phyloP scores from a whole-genome alignment of 1,284 basidiomycete species.

The Rhodotorula sp. region DNA sequence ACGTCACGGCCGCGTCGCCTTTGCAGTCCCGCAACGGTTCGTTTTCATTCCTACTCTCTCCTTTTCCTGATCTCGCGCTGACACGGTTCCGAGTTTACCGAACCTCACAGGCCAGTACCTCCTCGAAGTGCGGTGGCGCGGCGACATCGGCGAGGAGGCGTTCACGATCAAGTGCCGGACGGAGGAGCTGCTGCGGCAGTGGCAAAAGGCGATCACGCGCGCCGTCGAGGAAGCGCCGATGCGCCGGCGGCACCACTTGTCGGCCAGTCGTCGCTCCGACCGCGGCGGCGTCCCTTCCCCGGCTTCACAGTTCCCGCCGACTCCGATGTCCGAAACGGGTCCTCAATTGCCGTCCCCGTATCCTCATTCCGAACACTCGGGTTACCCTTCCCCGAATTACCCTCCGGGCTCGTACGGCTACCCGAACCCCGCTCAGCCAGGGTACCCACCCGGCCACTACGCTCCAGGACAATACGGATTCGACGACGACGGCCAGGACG shows the following conservation, averaged over 20 bases:
- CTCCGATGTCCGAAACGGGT: constrained; percentile 42
- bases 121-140: constrained; percentile 87
- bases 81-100: background rate
- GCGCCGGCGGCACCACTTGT: constrained; percentile 52
- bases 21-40: constrained; percentile 71
- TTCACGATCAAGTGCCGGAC: constrained; percentile 90
- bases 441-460: constrained; percentile 19
- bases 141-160: constrained; percentile 69
- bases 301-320: constrained; percentile 43
- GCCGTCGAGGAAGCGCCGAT: constrained; percentile 69
- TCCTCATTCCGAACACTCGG: background rate
- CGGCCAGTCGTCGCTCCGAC: constrained; percentile 37
- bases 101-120: constrained; percentile 46
- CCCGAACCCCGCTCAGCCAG: constrained; percentile 24
- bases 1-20: constrained; percentile 82
- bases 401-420: background rate
- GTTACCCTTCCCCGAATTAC: background rate
- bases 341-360: constrained; percentile 11
- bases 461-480: constrained; percentile 22
- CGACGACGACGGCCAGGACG: constrained; percentile 39
- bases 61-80: background rate
- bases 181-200: constrained; percentile 88
- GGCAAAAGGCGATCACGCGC: constrained; percentile 84
- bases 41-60: constrained; percentile 50
- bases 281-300: constrained; percentile 33